Percentiles rank a stretch among this genome's conserved stretches.
Evolutionary conservation across 768 basidiomycete species (phyloP).

Genomic region (Termitomyces sp.): DNA sequence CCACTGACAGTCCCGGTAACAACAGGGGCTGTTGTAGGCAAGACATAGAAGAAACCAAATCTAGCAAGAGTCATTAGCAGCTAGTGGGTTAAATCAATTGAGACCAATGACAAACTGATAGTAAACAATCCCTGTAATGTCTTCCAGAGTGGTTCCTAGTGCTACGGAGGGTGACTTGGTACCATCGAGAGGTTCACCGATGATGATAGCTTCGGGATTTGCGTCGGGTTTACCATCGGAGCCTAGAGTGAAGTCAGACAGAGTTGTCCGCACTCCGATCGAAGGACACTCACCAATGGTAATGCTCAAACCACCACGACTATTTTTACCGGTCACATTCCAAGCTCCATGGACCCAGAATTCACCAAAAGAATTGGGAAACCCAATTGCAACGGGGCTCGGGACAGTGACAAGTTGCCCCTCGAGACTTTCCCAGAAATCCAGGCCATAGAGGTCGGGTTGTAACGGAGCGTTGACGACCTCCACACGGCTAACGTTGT

Average conservation of each 20-base stretch:
- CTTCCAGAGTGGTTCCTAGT: constrained; percentile 41
- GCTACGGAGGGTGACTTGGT: constrained; percentile 45
- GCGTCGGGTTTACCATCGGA: constrained; percentile 49
- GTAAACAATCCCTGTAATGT: constrained; percentile 53
- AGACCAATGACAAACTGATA: constrained; percentile 39
- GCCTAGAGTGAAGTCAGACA: constrained; percentile 25
- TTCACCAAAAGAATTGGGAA: constrained; percentile 51
- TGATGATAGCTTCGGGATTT: constrained; percentile 54
- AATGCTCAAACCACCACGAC: constrained; percentile 51
- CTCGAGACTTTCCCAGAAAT: constrained; percentile 64
- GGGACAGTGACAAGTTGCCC: constrained; percentile 54
- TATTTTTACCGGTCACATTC: constrained; percentile 52
- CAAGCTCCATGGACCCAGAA: constrained; percentile 60
- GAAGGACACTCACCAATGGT: constrained; percentile 34
- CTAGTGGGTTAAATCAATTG: background rate
- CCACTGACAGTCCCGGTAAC: constrained; percentile 36
- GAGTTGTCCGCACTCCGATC: background rate
- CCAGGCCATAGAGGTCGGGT: constrained; percentile 51
- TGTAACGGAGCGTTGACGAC: constrained; percentile 42
- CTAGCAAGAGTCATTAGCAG: constrained; percentile 11
- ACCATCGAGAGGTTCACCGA: constrained; percentile 52
- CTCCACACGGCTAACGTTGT: constrained; percentile 45
- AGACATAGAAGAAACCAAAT: constrained; percentile 53
- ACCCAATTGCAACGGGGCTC: constrained; percentile 42
- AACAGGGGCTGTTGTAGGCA: constrained; percentile 52